Percentiles rank a stretch among this genome's conserved stretches.
phyloP scores from a whole-genome alignment of 2,329 filamentous ascomycete species.

The Cyclaneusma minus region DNA sequence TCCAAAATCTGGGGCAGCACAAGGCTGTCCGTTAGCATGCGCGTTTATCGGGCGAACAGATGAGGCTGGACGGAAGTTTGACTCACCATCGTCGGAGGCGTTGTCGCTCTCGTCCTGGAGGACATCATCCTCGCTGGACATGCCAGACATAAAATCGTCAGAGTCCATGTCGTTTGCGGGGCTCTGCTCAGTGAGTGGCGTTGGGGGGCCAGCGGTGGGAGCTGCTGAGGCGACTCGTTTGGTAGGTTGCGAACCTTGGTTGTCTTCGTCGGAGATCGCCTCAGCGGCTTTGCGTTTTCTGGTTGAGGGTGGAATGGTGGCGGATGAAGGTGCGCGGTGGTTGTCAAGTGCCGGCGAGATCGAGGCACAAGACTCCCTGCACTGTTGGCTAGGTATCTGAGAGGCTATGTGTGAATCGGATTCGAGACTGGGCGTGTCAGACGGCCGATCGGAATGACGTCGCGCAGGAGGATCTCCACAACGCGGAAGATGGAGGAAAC shows the following conservation, averaged over 20 bases:
- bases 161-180: slow-evolving; percentile 65
- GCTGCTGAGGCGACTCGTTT: slow-evolving; percentile 22
- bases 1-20: slow-evolving; percentile 16
- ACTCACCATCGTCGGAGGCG: slow-evolving; percentile 22
- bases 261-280: slow-evolving; percentile 20
- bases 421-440: no score
- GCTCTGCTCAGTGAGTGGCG: slow-evolving; percentile 40
- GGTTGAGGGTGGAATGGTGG: slow-evolving; percentile 35
- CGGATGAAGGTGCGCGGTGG: background rate
- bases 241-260: slow-evolving; percentile 16
- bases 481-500: no score
- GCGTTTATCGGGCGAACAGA: no score
- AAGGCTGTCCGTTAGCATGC: no score
- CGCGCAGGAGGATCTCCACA: no score
- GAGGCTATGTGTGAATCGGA: no score
- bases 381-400: no score
- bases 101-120: slow-evolving; percentile 68
- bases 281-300: slow-evolving; percentile 37
- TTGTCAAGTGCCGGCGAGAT: no score
- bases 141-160: slow-evolving; percentile 78
- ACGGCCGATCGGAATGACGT: no score
- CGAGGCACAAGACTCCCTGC: no score
- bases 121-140: slow-evolving; percentile 62
- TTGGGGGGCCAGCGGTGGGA: slow-evolving; percentile 35
- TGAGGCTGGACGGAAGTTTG: background rate